Conservation (phyloP, 2,329 filamentous ascomycete species). For the Xylaria hypoxylon region DNA sequence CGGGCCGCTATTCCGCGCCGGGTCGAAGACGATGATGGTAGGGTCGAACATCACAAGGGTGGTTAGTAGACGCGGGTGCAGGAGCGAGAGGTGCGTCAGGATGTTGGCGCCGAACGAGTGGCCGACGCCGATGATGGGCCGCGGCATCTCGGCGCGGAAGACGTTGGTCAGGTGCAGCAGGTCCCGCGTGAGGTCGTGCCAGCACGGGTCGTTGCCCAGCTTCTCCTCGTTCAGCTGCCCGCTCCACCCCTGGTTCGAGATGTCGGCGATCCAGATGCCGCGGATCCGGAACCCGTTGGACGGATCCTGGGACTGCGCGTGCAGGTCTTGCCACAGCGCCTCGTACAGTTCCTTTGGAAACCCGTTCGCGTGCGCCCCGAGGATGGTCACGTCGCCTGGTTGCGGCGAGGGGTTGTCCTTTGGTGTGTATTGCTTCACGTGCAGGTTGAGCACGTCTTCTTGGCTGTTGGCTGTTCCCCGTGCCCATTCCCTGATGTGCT, state of each 20-base stretch:
- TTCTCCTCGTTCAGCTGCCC: slow-evolving; percentile 79
- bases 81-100: slow-evolving; percentile 76
- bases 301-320: slow-evolving; percentile 62
- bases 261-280: slow-evolving; percentile 89
- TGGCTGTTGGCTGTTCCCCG: slow-evolving; percentile 77
- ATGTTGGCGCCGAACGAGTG: slow-evolving; percentile 89
- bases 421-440: slow-evolving; percentile 90
- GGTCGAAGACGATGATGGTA: slow-evolving; percentile 71
- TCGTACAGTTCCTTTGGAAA: slow-evolving; percentile 98
- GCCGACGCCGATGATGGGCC: slow-evolving; percentile 84
- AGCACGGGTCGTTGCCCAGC: slow-evolving; percentile 87
- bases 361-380: slow-evolving; percentile 89
- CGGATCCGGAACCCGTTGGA: slow-evolving; percentile 78
- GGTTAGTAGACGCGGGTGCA: slow-evolving; percentile 84
- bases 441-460: slow-evolving; percentile 78
- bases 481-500: slow-evolving; percentile 86
- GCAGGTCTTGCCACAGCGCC: slow-evolving; percentile 87
- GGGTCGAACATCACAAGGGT: slow-evolving; percentile 86
- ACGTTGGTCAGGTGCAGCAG: slow-evolving; percentile 86
- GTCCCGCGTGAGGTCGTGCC: slow-evolving; percentile 88
- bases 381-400: slow-evolving; percentile 83
- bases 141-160: slow-evolving; percentile 82
- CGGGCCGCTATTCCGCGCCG: slow-evolving; percentile 52
- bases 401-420: slow-evolving; percentile 74
- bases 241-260: slow-evolving; percentile 85